Percentiles rank a stretch among this genome's conserved stretches.
Evolutionary conservation across 305 asterid species (phyloP).

Genomic region (Fraxinus ornus): DNA sequence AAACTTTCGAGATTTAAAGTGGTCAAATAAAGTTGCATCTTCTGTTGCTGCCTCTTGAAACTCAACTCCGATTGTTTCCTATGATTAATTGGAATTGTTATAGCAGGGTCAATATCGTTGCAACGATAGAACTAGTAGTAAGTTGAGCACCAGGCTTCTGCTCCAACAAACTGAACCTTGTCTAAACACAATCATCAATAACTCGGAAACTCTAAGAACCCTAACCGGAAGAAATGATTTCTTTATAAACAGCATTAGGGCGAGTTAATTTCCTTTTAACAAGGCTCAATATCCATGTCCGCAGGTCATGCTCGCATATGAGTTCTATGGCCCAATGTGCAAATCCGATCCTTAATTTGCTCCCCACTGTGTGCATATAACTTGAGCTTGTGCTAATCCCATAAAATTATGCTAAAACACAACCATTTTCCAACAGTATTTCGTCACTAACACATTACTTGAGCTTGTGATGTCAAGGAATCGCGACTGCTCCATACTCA

Average conservation of each 20-base stretch:
- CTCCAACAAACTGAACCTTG: neutral
- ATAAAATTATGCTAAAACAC: neutral
- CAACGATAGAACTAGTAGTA: neutral
- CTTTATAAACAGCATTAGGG: neutral
- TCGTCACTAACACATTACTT: neutral
- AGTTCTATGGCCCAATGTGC: neutral
- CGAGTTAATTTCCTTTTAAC: neutral
- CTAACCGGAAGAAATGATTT: neutral
- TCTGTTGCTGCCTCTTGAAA: neutral
- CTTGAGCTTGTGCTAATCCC: neutral
- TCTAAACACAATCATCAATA: neutral
- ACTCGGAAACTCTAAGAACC: neutral
- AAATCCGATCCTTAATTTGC: neutral
- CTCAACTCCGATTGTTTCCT: neutral
- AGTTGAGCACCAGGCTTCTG: neutral
- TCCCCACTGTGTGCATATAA: neutral
- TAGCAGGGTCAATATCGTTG: neutral
- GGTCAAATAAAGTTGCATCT: neutral
- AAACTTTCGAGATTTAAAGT: neutral
- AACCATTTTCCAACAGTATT: neutral
- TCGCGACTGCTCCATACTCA: neutral
- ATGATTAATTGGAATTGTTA: neutral
- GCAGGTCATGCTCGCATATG: neutral
- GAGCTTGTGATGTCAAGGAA: neutral
- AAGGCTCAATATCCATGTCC: neutral